These are phyloP conservation scores for Yarrowia keelungensis DNA, from an alignment of 805 yeast genomes.

Conservation along the genomic window DNA sequence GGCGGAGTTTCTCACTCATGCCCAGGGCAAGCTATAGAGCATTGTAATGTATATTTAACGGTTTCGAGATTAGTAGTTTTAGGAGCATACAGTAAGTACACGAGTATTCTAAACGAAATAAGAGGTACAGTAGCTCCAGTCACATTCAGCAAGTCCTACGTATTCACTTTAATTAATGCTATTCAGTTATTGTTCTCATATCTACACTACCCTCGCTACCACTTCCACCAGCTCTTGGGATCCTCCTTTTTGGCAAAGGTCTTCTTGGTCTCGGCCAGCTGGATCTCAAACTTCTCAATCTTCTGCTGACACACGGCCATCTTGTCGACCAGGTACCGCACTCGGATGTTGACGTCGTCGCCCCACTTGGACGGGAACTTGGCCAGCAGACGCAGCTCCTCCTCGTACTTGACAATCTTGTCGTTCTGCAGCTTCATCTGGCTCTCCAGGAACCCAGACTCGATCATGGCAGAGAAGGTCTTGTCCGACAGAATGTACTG, in stretches of 20 bases:
- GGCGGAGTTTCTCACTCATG: constrained; percentile 18
- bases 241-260: constrained; percentile 37
- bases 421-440: constrained; percentile 65
- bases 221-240: constrained; percentile 21
- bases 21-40: background rate
- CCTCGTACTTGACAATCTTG: constrained; percentile 70
- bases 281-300: constrained; percentile 57
- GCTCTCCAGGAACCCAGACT: constrained; percentile 63
- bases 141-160: no score
- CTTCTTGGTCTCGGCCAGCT: constrained; percentile 44
- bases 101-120: background rate
- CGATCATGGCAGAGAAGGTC: constrained; percentile 64
- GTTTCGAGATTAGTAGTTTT: background rate
- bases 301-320: constrained; percentile 65
- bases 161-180: background rate
- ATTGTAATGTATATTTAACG: constrained; percentile 3
- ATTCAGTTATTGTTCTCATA: background rate
- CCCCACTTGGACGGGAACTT: constrained; percentile 56
- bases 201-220: background rate
- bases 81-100: background rate
- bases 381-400: constrained; percentile 68
- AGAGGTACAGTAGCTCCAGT: no score
- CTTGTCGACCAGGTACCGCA: constrained; percentile 71
- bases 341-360: constrained; percentile 59
- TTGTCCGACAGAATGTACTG: constrained; percentile 64